Base-by-base conservation (phyloP, 768 basidiomycete genomes). In the Tylopilus balloui region DNA sequence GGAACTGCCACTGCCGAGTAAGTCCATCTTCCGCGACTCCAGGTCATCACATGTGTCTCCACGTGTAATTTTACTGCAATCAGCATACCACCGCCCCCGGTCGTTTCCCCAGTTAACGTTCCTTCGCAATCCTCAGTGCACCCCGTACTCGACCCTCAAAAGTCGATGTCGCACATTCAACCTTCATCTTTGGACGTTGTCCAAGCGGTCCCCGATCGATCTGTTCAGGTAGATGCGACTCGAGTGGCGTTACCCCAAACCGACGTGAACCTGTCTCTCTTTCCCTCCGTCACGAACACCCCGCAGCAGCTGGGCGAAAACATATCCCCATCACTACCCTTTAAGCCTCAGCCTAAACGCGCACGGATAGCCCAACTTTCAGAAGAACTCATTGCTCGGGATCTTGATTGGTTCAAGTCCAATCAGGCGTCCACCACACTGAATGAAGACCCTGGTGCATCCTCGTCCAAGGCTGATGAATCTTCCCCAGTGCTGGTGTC, bases 261-360 rank as follows among this genome's bases (percentile, higher is more conserved):
- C 11, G 32, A 45, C 14, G 14, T 41, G 10, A 29, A n/a, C 27
- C 21, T 35, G 8, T 13, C 42, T 24, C 31, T 24, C n/a, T 6
- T 17, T 7, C 40, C 52, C 4, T 45, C 50, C 14, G 35, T 45
- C 6, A 31, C 19, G 14, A 46, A 23, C 43, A 28, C 24, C 14
- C 29, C 42, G 4, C 46, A 46, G 3, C 35, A 38, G 21, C 38
- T n/a, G 3, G 15, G 27, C 6, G 47, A 24, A 49, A 38, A 17
- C 7, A 13, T 24, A 15, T 35, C 55, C 2, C 9, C 53, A 9
- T 14, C 48, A 6, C 28, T 46, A 27, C 12, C 44, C 7, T 24
- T 42, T 13, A 67, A 55, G 19, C 67, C 59, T 32, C 61, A 67
- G 3, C 66, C 67, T 12, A 67, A 56, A 38, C 65, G 66, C 21